Percentiles rank a stretch among this genome's conserved stretches.
Conservation (phyloP, 2,329 filamentous ascomycete genomes). For the Arthrobotrys entomopaga region DNA sequence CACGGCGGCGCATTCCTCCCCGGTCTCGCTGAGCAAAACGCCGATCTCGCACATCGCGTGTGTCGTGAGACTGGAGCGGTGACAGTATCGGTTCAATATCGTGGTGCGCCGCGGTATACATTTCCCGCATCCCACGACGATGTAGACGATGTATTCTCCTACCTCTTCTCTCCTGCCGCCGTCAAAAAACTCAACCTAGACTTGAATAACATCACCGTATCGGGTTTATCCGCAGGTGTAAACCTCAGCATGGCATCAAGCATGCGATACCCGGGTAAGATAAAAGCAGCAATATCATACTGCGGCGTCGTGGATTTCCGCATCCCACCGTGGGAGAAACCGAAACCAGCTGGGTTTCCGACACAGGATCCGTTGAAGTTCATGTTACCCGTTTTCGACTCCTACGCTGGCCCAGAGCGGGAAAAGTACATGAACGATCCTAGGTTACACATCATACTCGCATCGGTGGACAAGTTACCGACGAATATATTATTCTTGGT, state of each 20-base stretch:
- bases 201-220: conserved; percentile 63
- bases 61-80: conserved; percentile 63
- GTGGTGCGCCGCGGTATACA: conserved; percentile 62
- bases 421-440: conserved; percentile 60
- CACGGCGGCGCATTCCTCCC: conserved; percentile 65
- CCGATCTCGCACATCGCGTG: conserved; percentile 61
- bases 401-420: conserved; percentile 62
- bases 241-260: conserved; percentile 63
- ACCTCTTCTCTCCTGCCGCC: conserved; percentile 62
- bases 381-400: conserved; percentile 64
- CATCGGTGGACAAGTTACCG: conserved; percentile 61
- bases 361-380: conserved; percentile 62
- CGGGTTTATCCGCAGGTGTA: conserved; percentile 64
- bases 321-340: conserved; percentile 63
- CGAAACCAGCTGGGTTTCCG: conserved; percentile 60
- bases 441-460: conserved; percentile 62
- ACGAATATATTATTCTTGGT: conserved; percentile 63
- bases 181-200: conserved; percentile 62
- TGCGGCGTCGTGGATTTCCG: conserved; percentile 64
- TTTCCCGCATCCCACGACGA: conserved; percentile 64
- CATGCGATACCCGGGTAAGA: conserved; percentile 60
- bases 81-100: conserved; percentile 62
- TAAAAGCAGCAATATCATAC: conserved; percentile 62
- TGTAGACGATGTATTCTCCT: conserved; percentile 64
- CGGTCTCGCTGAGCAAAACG: conserved; percentile 63